These are phyloP conservation scores for Macrophomina tecta DNA, from an alignment of 2,329 filamentous ascomycete species.

Conservation along the genomic window DNA sequence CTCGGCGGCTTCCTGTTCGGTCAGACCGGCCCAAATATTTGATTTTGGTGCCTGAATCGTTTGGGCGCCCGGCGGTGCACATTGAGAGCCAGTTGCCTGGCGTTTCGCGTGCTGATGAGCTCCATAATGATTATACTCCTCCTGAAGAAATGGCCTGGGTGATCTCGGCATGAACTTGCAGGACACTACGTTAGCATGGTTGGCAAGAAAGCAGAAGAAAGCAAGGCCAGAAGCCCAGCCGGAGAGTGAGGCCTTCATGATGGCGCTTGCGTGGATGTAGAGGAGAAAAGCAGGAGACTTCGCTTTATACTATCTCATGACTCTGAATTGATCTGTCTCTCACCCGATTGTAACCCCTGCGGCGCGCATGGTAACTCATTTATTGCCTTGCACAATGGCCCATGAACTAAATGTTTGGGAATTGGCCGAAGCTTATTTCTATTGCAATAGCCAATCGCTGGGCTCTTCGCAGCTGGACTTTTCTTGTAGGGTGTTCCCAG, in stretches of 20 bases:
- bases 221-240: not conserved
- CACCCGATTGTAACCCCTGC: not conserved
- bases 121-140: not conserved
- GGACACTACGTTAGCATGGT: not conserved
- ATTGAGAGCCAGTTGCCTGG: not conserved
- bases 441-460: not conserved
- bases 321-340: not conserved
- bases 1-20: conserved; percentile 46
- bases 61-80: conserved; percentile 1
- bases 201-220: not conserved
- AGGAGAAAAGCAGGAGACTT: too few relatives aligned
- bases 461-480: not conserved
- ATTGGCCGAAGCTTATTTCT: not conserved
- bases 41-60: conserved; percentile 44
- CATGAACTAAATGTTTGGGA: not conserved
- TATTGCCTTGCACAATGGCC: too few relatives aligned
- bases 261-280: not conserved
- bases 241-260: conserved; percentile 6
- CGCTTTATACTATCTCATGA: not conserved
- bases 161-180: conserved; percentile 3
- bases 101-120: conserved; percentile 7
- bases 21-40: conserved; percentile 52
- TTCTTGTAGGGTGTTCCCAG: not conserved
- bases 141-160: conserved; percentile 6
- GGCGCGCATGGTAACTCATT: not conserved